A percentile compares a stretch with the other conserved stretches of the same genome.
Evolutionary conservation across 2,329 filamentous ascomycete genomes (phyloP).

Genomic region (Aschersonia sp.): DNA sequence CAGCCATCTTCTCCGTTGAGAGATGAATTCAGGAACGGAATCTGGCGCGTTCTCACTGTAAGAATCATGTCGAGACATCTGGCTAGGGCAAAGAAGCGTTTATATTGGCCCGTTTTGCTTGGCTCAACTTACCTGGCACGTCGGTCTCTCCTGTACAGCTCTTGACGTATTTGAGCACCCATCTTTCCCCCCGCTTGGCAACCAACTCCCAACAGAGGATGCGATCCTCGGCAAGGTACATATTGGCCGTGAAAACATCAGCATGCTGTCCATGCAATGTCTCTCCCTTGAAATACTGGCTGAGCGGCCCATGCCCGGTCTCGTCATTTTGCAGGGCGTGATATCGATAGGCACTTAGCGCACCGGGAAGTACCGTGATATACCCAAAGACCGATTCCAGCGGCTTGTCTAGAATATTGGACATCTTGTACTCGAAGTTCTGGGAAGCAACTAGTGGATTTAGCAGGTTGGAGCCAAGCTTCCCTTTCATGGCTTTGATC

Average conservation of each 20-base stretch:
- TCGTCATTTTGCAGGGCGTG: constrained; percentile 94
- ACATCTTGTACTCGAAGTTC: constrained; percentile 99
- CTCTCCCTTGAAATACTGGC: constrained; percentile 98
- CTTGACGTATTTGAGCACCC: constrained; percentile 97
- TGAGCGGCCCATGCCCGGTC: constrained; percentile 84
- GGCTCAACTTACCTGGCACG: constrained; percentile 63
- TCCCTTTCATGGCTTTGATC: constrained; percentile 94
- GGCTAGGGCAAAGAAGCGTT: neutral
- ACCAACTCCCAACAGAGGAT: constrained; percentile 92
- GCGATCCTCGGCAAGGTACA: constrained; percentile 83
- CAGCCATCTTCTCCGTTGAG: constrained; percentile 88
- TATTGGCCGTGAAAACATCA: constrained; percentile 94
- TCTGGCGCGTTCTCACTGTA: constrained; percentile 33
- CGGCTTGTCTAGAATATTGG: constrained; percentile 95
- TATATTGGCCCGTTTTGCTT: neutral
- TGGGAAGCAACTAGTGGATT: constrained; percentile 94
- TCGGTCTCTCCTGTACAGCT: constrained; percentile 94
- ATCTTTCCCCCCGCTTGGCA: constrained; percentile 84
- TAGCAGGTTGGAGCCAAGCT: constrained; percentile 64
- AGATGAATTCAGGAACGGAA: constrained; percentile 89
- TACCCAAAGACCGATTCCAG: constrained; percentile 96
- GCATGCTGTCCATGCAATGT: constrained; percentile 91
- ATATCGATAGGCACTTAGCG: constrained; percentile 88
- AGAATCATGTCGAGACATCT: neutral
- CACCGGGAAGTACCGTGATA: constrained; percentile 91